Base-by-base conservation (phyloP, 2,329 filamentous ascomycete species). In the Leptographium lundbergii region DNA sequence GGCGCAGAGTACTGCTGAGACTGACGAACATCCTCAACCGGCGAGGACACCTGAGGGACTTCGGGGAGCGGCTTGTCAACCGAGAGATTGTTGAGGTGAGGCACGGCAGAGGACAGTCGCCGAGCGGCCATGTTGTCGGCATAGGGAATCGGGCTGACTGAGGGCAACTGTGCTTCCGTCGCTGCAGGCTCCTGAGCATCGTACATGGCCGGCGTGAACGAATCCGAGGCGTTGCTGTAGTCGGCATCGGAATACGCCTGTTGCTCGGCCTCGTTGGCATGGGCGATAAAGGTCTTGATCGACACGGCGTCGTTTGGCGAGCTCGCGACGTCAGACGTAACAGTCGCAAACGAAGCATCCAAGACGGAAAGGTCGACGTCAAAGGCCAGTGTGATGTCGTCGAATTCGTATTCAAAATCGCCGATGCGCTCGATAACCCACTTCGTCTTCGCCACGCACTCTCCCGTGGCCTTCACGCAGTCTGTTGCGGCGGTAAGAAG, bases 391-490 rank as follows among this genome's bases (percentile, higher is more conserved):
- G 68, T 71, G 22, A 73, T 74, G 45, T 74, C 68, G 64, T 87
- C 83, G 58, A 88, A 77, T 69, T 95, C 89, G 64, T 91, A 84
- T 70, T 96, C 91, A 64, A 96, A 95, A 70, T 96, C 91, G 24
- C 91, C 91, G 63, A 94, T 90, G 61, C 87, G 81, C 72, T 96
- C 91, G 60, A 99, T 87, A 52, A 95, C 84, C 69, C 83, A 80
- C 66, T 90, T 90, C 13, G 91, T 87, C 72, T 91, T 92, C 7
- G 88, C 86, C 24, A 96, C 88, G 70, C 92, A 96, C 65, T 96
- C 91, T 48, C 92, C 92, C 52, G 91, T 91, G 25, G 89, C 88
- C 65, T 90, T 86, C 29, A 99, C 91, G 68, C 91, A 96, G 61
- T 83, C 85, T 7, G 91, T 96, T 10, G 91, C 91, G 24, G 90